Evolutionary conservation across 1,139 yeast species (phyloP).

Genomic region (Protomyces pachydermus): DNA sequence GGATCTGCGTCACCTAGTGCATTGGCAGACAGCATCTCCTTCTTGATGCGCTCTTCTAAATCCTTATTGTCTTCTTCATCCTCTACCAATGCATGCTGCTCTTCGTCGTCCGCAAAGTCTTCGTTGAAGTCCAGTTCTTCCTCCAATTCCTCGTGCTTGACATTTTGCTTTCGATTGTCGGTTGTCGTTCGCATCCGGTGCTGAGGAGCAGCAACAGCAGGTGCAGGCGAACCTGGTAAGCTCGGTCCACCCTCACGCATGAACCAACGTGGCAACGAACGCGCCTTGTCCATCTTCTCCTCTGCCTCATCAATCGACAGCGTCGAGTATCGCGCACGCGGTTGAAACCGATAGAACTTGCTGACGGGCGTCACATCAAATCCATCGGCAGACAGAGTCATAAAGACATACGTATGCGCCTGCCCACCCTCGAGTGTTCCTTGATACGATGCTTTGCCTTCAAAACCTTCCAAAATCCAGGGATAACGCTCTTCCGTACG

Average conservation of each 20-base stretch:
- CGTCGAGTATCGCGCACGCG: slow-evolving; percentile 88
- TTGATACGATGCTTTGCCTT: slow-evolving; percentile 88
- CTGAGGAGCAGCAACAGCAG: slow-evolving; percentile 11
- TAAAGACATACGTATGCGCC: slow-evolving; percentile 75
- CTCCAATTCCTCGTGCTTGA: slow-evolving; percentile 43
- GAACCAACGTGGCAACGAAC: slow-evolving; percentile 78
- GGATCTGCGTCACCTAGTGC: slow-evolving; percentile 61
- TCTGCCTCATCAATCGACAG: slow-evolving; percentile 95
- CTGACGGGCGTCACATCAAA: slow-evolving; percentile 43
- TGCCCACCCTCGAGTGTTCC: slow-evolving; percentile 95
- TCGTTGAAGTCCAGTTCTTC: slow-evolving; percentile 94
- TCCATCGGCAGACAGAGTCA: slow-evolving; percentile 37
- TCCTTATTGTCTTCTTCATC: slow-evolving; percentile 92
- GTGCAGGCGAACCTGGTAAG: slow-evolving; percentile 26
- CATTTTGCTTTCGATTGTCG: background rate
- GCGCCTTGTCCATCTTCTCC: slow-evolving; percentile 50
- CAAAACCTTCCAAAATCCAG: slow-evolving; percentile 96
- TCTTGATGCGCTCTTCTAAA: slow-evolving; percentile 80
- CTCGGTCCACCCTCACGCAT: slow-evolving; percentile 53
- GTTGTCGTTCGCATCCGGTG: slow-evolving; percentile 22
- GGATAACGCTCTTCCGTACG: slow-evolving; percentile 95
- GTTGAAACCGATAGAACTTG: slow-evolving; percentile 87
- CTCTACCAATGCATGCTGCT: slow-evolving; percentile 96
- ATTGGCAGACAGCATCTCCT: slow-evolving; percentile 82
- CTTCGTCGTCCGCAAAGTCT: slow-evolving; percentile 97